These are phyloP conservation scores for Recurvomyces mirabilis DNA, from an alignment of 495 filamentous ascomycete species.

Conservation along the genomic window DNA sequence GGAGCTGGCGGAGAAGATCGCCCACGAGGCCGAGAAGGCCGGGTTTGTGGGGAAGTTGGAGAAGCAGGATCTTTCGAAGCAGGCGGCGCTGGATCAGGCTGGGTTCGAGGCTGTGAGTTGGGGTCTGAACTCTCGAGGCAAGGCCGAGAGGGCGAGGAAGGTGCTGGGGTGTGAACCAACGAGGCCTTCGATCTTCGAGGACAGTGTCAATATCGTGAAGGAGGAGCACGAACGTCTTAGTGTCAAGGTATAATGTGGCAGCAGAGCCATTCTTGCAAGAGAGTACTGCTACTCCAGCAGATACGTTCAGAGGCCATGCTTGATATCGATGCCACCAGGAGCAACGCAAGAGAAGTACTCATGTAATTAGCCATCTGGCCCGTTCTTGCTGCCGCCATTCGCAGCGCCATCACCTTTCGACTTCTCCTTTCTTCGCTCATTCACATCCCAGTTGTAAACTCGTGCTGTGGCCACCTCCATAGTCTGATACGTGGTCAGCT, in stretches of 20 bases:
- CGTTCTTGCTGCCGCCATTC: conserved; percentile 2
- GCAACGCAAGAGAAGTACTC: no score
- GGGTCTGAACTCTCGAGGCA: conserved; percentile 50
- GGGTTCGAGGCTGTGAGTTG: conserved; percentile 26
- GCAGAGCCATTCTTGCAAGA: no score
- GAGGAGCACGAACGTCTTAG: conserved; percentile 33
- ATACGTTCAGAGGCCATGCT: no score
- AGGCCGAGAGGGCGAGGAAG: conserved; percentile 44
- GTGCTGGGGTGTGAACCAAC: conserved; percentile 51
- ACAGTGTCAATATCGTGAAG: conserved; percentile 39
- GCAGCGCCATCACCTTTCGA: conserved; percentile 36
- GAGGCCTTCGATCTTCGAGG: conserved; percentile 37
- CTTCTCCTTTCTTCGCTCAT: conserved; percentile 85
- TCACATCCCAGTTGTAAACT: conserved; percentile 98
- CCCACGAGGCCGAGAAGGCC: conserved; percentile 47
- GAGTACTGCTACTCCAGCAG: no score
- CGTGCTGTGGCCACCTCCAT: conserved; percentile 91
- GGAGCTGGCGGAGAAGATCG: conserved; percentile 50
- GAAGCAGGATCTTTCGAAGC: conserved; percentile 16
- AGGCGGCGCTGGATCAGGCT: conserved; percentile 10
- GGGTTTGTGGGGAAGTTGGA: conserved; percentile 43
- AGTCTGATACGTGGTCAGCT: conserved; percentile 45
- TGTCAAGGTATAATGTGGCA: no score
- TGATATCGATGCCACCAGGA: no score
- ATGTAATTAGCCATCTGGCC: conserved; percentile 5